These are phyloP conservation scores for Xylaria palmicola DNA, from an alignment of 495 filamentous ascomycete genomes.

Conservation along the genomic window DNA sequence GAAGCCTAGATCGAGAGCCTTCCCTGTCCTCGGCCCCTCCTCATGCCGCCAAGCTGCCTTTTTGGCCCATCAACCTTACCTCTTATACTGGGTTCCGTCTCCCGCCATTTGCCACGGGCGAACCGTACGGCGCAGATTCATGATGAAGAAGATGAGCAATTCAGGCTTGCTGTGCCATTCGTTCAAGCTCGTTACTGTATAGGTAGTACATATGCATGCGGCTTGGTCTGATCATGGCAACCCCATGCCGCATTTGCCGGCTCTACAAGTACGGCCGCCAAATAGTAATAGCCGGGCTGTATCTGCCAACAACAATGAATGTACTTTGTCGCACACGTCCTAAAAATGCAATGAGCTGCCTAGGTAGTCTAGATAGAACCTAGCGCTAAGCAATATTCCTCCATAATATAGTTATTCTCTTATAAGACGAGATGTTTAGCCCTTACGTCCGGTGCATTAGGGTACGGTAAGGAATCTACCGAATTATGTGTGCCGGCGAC, in stretches of 20 bases:
- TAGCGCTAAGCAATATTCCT: too few relatives aligned
- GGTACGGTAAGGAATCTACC: too few relatives aligned
- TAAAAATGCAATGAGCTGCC: too few relatives aligned
- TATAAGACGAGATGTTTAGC: too few relatives aligned
- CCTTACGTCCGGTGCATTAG: too few relatives aligned
- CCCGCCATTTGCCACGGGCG: not conserved
- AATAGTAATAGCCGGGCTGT: not conserved
- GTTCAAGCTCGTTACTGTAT: not conserved
- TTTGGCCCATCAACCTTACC: not conserved
- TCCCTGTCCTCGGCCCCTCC: not conserved
- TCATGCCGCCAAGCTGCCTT: slow-evolving; percentile 7
- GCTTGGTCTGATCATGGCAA: not conserved
- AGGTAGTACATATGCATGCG: not conserved
- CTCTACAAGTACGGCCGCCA: not conserved
- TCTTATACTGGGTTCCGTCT: not conserved
- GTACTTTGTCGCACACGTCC: not conserved
- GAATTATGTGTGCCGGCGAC: too few relatives aligned
- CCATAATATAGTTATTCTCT: too few relatives aligned
- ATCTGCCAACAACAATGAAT: not conserved
- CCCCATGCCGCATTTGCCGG: slow-evolving; percentile 3
- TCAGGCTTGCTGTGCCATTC: not conserved
- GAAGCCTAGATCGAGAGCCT: not conserved
- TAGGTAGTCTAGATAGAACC: too few relatives aligned
- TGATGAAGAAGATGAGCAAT: not conserved
- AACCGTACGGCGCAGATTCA: not conserved